A percentile compares a stretch with the other conserved stretches of the same genome.
phyloP scores from a whole-genome alignment of 2,329 filamentous ascomycete species.

The Penicillium digitatum region DNA sequence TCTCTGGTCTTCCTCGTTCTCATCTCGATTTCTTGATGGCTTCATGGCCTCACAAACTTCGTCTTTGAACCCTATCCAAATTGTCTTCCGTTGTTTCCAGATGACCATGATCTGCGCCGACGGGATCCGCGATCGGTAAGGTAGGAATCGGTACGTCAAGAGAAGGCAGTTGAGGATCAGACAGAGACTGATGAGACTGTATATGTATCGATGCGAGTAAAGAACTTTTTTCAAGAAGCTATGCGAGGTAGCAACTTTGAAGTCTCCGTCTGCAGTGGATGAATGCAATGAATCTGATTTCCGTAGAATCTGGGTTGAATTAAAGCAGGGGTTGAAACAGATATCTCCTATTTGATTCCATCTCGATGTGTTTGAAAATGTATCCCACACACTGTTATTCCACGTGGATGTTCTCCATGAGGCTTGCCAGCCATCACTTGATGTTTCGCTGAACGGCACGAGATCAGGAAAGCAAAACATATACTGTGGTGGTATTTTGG shows the following conservation, averaged over 20 bases:
- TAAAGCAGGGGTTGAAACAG: slow-evolving; percentile 36
- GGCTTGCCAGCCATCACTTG: slow-evolving; percentile 28
- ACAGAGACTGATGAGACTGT: slow-evolving; percentile 26
- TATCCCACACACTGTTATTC: slow-evolving; percentile 30
- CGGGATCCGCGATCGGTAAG: slow-evolving; percentile 25
- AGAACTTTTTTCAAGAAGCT: slow-evolving; percentile 16
- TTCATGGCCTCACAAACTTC: slow-evolving; percentile 9
- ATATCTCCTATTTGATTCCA: slow-evolving; percentile 25
- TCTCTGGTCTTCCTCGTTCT: background rate
- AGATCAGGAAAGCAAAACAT: slow-evolving; percentile 32
- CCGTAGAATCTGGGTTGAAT: slow-evolving; percentile 27
- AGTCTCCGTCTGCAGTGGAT: slow-evolving; percentile 6
- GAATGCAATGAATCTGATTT: slow-evolving; percentile 20
- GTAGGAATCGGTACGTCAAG: slow-evolving; percentile 22
- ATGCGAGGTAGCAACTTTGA: slow-evolving; percentile 5
- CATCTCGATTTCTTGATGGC: background rate
- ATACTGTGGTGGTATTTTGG: slow-evolving; percentile 24
- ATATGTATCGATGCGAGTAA: slow-evolving; percentile 29
- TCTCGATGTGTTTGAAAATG: slow-evolving; percentile 22
- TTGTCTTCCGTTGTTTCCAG: slow-evolving; percentile 23
- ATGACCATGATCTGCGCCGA: slow-evolving; percentile 23
- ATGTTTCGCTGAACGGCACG: slow-evolving; percentile 18
- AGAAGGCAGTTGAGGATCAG: slow-evolving; percentile 25
- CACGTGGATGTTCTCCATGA: slow-evolving; percentile 26
- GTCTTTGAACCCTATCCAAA: slow-evolving; percentile 17